A percentile compares a stretch with the other conserved stretches of the same genome.
These are phyloP conservation scores for Lithospermum erythrorhizon DNA, from an alignment of 257 asterid species.

Conservation along the genomic window DNA sequence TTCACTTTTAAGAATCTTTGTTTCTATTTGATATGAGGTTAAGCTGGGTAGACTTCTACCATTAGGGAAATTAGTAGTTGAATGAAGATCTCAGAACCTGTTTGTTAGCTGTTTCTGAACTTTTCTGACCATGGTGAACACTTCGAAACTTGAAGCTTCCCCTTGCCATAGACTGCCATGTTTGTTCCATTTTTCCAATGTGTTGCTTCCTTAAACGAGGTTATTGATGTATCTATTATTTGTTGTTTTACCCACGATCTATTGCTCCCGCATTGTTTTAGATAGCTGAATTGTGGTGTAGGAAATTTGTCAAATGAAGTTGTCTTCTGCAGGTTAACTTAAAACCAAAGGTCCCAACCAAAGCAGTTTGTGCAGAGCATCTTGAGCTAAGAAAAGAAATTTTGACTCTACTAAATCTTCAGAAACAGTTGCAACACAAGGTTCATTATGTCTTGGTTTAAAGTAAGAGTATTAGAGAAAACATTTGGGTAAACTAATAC, in stretches of 20 bases:
- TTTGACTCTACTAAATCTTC: conserved; percentile 75
- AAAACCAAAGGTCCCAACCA: conserved; percentile 95
- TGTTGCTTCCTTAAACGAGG: neutral
- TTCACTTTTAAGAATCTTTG: too few species aligned
- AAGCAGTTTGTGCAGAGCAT: conserved; percentile 86
- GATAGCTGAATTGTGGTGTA: neutral
- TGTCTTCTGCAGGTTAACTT: conserved; percentile 57
- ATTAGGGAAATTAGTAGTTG: neutral
- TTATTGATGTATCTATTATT: neutral
- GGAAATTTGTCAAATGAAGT: conserved; percentile 10
- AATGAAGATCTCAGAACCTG: neutral
- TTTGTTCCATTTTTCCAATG: neutral
- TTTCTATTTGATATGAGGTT: too few species aligned
- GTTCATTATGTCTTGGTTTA: neutral
- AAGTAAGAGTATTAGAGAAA: neutral
- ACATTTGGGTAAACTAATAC: neutral
- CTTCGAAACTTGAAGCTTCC: too few species aligned
- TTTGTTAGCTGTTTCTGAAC: too few species aligned
- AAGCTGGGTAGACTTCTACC: neutral
- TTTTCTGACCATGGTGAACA: too few species aligned
- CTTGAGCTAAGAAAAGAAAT: conserved; percentile 96
- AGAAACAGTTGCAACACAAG: conserved; percentile 59
- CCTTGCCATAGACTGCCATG: too few species aligned
- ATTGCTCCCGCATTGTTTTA: neutral
- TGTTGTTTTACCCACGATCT: neutral